A percentile compares a stretch with the other conserved stretches of the same genome.
Conservation (phyloP, 2,329 filamentous ascomycete genomes). For the Hysterium pulicare region DNA sequence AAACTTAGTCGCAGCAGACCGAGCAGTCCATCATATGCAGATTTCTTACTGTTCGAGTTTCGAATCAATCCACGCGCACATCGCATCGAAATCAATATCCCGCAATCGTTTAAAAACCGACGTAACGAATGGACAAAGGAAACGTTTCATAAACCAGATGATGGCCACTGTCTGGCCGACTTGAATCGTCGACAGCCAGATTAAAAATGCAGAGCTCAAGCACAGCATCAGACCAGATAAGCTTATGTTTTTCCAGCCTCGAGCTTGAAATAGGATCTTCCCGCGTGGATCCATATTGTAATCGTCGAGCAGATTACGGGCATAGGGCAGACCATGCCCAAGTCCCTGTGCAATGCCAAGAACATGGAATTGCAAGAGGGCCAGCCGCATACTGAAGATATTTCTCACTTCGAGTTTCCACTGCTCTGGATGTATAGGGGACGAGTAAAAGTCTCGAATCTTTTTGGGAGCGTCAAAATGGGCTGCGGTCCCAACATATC, state of each 20-base stretch:
- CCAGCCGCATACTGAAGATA: constrained; percentile 8
- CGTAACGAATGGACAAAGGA: too few relatives aligned
- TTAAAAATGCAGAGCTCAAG: too few relatives aligned
- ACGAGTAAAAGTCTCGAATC: constrained; percentile 9
- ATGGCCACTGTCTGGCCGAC: too few relatives aligned
- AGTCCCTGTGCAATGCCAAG: constrained; percentile 10
- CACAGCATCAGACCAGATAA: too few relatives aligned
- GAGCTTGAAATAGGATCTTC: constrained; percentile 1
- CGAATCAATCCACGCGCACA: too few relatives aligned
- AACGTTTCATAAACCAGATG: too few relatives aligned
- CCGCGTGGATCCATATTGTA: constrained; percentile 5
- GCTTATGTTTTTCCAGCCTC: constrained; percentile 4
- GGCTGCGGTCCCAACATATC: constrained; percentile 3
- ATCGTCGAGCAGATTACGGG: constrained; percentile 2
- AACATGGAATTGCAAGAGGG: constrained; percentile 8
- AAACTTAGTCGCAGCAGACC: too few relatives aligned
- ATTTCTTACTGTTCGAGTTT: too few relatives aligned
- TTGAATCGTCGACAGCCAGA: too few relatives aligned
- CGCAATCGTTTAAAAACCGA: too few relatives aligned
- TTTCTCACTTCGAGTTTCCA: constrained; percentile 12
- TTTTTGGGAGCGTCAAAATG: constrained; percentile 10
- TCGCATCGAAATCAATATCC: too few relatives aligned
- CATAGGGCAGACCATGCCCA: constrained; percentile 8
- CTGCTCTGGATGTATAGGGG: constrained; percentile 8
- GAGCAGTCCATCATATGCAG: too few relatives aligned